Conservation (phyloP, 2,329 filamentous ascomycete species). For the Colletotrichum paranaense region DNA sequence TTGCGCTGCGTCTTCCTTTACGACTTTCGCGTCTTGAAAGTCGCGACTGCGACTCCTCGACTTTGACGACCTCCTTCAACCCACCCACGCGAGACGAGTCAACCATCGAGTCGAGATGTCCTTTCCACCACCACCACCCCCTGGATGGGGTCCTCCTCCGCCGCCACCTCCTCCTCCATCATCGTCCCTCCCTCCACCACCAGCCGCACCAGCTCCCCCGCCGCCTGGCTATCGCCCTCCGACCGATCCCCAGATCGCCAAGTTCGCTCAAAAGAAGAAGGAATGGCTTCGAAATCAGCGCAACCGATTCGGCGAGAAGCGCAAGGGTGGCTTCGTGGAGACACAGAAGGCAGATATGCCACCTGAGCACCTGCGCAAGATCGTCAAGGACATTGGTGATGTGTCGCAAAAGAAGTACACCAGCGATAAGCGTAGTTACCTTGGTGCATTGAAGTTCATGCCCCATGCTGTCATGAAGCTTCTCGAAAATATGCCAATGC, state of each 20-base stretch:
- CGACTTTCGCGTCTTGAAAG: constrained; percentile 34
- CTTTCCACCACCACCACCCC: constrained; percentile 66
- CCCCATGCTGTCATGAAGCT: constrained; percentile 97
- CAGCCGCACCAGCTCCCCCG: constrained; percentile 74
- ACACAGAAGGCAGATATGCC: constrained; percentile 99
- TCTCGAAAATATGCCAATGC: constrained; percentile 99
- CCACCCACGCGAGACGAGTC: constrained; percentile 18
- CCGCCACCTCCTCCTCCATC: constrained; percentile 66
- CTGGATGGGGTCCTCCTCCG: constrained; percentile 64
- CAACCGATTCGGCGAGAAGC: constrained; percentile 95
- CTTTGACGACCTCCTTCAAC: constrained; percentile 22
- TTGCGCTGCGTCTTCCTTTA: constrained; percentile 24
- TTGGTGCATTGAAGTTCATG: constrained; percentile 99
- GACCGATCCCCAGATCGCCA: constrained; percentile 85
- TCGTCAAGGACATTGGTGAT: constrained; percentile 98
- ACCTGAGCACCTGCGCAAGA: constrained; percentile 97
- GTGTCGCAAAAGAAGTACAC: constrained; percentile 99
- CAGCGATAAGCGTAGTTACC: constrained; percentile 96
- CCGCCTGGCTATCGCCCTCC: constrained; percentile 87
- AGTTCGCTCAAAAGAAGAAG: constrained; percentile 98
- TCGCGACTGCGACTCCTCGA: constrained; percentile 36
- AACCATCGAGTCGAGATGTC: constrained; percentile 55
- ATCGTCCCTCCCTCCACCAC: constrained; percentile 67
- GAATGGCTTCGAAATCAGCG: constrained; percentile 95
- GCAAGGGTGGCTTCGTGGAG: constrained; percentile 95